phyloP scores from a whole-genome alignment of 2,329 filamentous ascomycete species.

The Aureobasidium sp. region DNA sequence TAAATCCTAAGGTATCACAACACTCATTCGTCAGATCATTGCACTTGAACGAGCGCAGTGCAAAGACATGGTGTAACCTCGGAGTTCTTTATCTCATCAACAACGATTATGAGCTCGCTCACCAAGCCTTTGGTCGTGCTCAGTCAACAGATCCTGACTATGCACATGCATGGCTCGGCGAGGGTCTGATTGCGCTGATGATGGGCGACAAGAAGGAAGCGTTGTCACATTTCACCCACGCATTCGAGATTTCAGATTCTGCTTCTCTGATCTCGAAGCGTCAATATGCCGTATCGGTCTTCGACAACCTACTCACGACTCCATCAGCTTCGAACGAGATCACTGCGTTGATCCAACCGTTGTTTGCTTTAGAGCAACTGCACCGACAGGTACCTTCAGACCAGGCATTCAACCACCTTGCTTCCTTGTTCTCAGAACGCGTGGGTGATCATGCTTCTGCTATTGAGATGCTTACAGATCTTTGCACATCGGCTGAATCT shows the following conservation, averaged over 20 bases:
- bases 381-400: slow-evolving; percentile 62
- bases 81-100: slow-evolving; percentile 79
- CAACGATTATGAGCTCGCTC: slow-evolving; percentile 76
- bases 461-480: slow-evolving; percentile 52
- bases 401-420: slow-evolving; percentile 66
- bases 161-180: slow-evolving; percentile 86
- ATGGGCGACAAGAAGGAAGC: slow-evolving; percentile 70
- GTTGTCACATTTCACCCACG: slow-evolving; percentile 79
- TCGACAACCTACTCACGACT: slow-evolving; percentile 66
- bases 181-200: slow-evolving; percentile 74
- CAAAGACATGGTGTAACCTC: slow-evolving; percentile 82
- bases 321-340: slow-evolving; percentile 44
- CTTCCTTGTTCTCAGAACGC: slow-evolving; percentile 73
- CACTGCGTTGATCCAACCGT: slow-evolving; percentile 64
- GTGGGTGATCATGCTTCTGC: slow-evolving; percentile 60
- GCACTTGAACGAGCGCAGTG: slow-evolving; percentile 81
- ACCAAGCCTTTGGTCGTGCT: slow-evolving; percentile 79
- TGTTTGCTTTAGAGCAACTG: slow-evolving; percentile 82
- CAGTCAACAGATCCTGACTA: slow-evolving; percentile 95
- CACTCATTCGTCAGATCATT: slow-evolving; percentile 88
- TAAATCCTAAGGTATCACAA: slow-evolving; percentile 82
- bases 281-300: slow-evolving; percentile 71
- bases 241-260: slow-evolving; percentile 82
- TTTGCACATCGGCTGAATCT: slow-evolving; percentile 64
- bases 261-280: slow-evolving; percentile 64